A percentile compares a stretch with the other conserved stretches of the same genome.
These are phyloP conservation scores for Fusarium proliferatum DNA, from an alignment of 2,329 filamentous ascomycete genomes.

Conservation along the genomic window DNA sequence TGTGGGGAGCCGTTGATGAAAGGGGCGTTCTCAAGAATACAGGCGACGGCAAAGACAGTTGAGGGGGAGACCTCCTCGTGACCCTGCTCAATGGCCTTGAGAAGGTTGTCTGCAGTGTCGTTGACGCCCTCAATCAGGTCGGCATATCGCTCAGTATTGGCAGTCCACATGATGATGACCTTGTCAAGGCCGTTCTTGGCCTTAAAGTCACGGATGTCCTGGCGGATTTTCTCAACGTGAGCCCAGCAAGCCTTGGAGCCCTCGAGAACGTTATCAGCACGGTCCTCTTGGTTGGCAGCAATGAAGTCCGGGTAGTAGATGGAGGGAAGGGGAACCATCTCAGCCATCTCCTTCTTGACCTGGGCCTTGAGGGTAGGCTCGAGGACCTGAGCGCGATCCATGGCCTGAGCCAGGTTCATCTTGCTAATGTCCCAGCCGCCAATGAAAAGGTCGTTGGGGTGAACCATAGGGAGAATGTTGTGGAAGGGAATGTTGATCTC, in stretches of 20 bases:
- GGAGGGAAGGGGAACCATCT: conserved; percentile 88
- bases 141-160: conserved; percentile 97
- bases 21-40: conserved; percentile 86
- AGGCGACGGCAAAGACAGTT: conserved; percentile 94
- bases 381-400: conserved; percentile 95
- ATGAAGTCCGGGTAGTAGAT: conserved; percentile 99
- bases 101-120: conserved; percentile 93
- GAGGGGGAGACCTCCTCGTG: conserved; percentile 95
- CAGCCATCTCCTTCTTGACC: conserved; percentile 92
- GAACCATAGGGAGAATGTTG: conserved; percentile 93
- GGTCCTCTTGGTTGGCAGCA: conserved; percentile 96
- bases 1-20: conserved; percentile 99
- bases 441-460: conserved; percentile 94
- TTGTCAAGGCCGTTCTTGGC: conserved; percentile 85
- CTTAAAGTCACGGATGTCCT: conserved; percentile 97
- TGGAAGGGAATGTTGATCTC: conserved; percentile 98
- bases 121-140: conserved; percentile 90
- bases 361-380: conserved; percentile 93
- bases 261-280: conserved; percentile 89
- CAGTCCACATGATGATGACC: conserved; percentile 97
- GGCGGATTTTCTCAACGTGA: conserved; percentile 92
- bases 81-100: conserved; percentile 86
- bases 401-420: conserved; percentile 88
- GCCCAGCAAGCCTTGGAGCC: conserved; percentile 86
- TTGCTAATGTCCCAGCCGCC: conserved; percentile 98